Base-by-base conservation (phyloP, 371 early-diverging fungal genomes). In the Mucor circinelloides region DNA sequence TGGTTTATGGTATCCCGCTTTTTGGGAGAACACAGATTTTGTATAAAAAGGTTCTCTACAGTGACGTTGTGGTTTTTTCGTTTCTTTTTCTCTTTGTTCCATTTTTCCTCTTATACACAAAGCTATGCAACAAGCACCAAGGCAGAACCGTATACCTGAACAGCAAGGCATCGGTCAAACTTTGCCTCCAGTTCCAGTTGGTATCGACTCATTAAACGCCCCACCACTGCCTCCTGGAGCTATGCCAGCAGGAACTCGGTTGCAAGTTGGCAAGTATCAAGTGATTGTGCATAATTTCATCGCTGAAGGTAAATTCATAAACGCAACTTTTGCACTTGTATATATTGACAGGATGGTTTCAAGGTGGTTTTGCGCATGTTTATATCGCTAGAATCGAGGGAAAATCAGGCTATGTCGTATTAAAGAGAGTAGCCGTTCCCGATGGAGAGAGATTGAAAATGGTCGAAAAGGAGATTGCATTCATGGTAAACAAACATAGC, bases 341-440 rank as follows among this genome's bases (percentile, higher is more conserved):
- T 25, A 17, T 19, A 23, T 15, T 21, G 46, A 21, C 7, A n/a
- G 46, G 6, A 6, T n/a, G 6, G 46, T 44, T 7, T 9, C 4
- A 58, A 83, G 95, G 95, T 61, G 95, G 94, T 4, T 92, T 91
- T 72, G 94, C 95, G 0, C 93, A 94, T 76, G 92, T 96, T 19
- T 95, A 96, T 70, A 74, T 92, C 34, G 95, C 92, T n/a, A 73
- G 82, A 6, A 78, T 88, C n/a, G 74, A 85, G 48, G 79, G 83
- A 42, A 83, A 80, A 25, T 74, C 80, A 10, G 79, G 84, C 12
- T 67, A 72, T 48, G 90, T 89, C 15, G 93, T 94, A 0, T 78
- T 96, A 74, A 96, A 96, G 58, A 79, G 93, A 63, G 88, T 91
- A 15, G 90, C 87, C 4, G 90, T 90, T 44, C 87, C 90, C 23